phyloP scores from a whole-genome alignment of 2,329 filamentous ascomycete genomes.

The Tolypocladium capitatum region DNA sequence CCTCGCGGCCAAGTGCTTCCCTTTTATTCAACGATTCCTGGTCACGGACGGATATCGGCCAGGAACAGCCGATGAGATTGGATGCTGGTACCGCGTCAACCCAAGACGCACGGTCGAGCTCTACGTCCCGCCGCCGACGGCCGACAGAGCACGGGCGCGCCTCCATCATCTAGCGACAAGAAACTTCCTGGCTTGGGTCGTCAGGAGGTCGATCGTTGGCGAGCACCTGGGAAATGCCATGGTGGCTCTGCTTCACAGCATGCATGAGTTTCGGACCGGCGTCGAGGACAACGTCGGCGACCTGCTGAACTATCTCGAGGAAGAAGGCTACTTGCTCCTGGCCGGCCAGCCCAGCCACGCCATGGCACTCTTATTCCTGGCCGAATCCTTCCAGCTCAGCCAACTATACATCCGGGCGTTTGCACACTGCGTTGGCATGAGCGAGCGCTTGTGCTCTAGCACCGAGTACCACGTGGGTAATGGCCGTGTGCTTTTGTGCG shows the following conservation, averaged over 20 bases:
- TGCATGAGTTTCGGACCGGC: slow-evolving; percentile 45
- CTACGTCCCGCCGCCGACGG: slow-evolving; percentile 51
- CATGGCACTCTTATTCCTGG: slow-evolving; percentile 52
- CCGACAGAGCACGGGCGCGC: slow-evolving; percentile 40
- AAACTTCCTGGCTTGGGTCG: slow-evolving; percentile 64
- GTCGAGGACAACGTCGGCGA: slow-evolving; percentile 45
- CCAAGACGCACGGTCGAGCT: slow-evolving; percentile 36
- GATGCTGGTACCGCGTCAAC: slow-evolving; percentile 17
- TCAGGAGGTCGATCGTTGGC: slow-evolving; percentile 53
- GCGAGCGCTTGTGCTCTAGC: slow-evolving; percentile 40
- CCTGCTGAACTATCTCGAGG: slow-evolving; percentile 51
- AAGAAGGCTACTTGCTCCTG: slow-evolving; percentile 57
- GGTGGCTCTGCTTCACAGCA: slow-evolving; percentile 48
- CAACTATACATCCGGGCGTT: slow-evolving; percentile 64
- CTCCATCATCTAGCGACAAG: slow-evolving; percentile 55
- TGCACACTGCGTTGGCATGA: slow-evolving; percentile 68
- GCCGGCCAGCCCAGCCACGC: slow-evolving; percentile 54
- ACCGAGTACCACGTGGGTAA: slow-evolving; percentile 47
- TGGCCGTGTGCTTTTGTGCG: neutral
- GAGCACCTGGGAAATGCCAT: slow-evolving; percentile 50
- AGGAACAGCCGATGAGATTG: slow-evolving; percentile 15
- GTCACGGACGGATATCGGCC: slow-evolving; percentile 15
- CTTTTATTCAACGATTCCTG: slow-evolving; percentile 43
- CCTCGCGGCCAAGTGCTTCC: slow-evolving; percentile 42
- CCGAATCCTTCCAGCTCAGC: slow-evolving; percentile 49